Base-by-base conservation (phyloP, 441 rosid species). In the Aquilaria agallochum region DNA sequence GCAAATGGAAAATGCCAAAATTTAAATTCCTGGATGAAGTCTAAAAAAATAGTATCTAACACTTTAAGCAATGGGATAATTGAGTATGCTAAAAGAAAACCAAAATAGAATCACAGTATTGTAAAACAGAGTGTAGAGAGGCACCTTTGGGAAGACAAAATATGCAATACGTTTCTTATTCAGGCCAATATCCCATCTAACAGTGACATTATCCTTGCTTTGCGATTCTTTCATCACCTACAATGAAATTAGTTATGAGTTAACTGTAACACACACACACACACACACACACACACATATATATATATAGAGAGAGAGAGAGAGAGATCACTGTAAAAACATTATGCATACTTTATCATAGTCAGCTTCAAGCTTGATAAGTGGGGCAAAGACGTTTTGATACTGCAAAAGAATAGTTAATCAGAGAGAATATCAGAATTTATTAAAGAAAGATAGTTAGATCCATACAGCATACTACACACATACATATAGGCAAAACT, bases 151-250 rank as follows among this genome's bases (percentile, higher is more conserved):
- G 67, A 95, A 95, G 55, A 95, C 87, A 69, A 92, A 92, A 82
- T 90, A 95, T 47, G 98, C 96, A 78, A 95, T 69, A 0, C 96
- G 89, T 74, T 95, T 95, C 83, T 95, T 95, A 88, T 92, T 95
- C 33, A 92, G 95, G 72, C 99, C 99, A 65, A 95, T 80, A 74
- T 92, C 98, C 99, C 99, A 95, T 63, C 98, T 90, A 70, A 95
- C 80, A 9, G 99, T 87, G 63, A 90, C 84, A 71, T 83, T 95
- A 78, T 90, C 99, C 86, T 92, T 95, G 89, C 99, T 92, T 76
- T 95, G 99, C 64, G 99, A 95, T 78, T 95, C 99, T 87, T 95
- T 95, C 99, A 95, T 95, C 96, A 88, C 88, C 99, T 95, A 72
- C 63, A 80, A 47, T 1, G 68, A 53, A 65, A 67, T 64, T 52